phyloP scores from a whole-genome alignment of 2,329 filamentous ascomycete genomes.

The Peltaster fructicola region DNA sequence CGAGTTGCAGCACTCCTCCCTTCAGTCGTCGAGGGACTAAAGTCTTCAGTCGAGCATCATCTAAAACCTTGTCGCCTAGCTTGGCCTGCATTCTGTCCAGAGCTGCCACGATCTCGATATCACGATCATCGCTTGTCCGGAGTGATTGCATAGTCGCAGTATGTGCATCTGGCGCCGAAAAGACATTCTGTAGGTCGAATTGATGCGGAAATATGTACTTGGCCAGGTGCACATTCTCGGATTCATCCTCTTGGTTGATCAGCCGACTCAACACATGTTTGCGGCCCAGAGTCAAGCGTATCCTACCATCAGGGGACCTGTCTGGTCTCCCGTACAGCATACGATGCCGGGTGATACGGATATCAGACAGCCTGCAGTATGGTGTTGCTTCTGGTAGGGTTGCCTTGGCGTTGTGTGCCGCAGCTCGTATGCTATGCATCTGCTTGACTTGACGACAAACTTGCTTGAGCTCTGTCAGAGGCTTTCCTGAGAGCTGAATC shows the following conservation, averaged over 20 bases:
- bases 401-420: neutral
- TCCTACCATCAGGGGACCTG: slow-evolving; percentile 47
- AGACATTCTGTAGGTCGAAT: slow-evolving; percentile 83
- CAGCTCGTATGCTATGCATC: neutral
- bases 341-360: slow-evolving; percentile 60
- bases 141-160: slow-evolving; percentile 32
- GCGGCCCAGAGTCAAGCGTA: slow-evolving; percentile 60
- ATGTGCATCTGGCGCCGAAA: slow-evolving; percentile 27
- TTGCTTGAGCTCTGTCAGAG: slow-evolving; percentile 30
- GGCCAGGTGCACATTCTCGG: slow-evolving; percentile 52
- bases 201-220: slow-evolving; percentile 90
- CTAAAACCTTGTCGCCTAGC: no score
- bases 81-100: no score
- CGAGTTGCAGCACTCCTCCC: slow-evolving; percentile 40
- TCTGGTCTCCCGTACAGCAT: slow-evolving; percentile 72
- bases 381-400: neutral
- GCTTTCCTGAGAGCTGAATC: slow-evolving; percentile 61
- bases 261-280: slow-evolving; percentile 72
- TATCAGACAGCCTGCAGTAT: slow-evolving; percentile 19
- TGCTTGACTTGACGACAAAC: neutral
- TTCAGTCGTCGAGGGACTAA: slow-evolving; percentile 36
- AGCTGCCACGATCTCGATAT: no score
- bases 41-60: neutral
- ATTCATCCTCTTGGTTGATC: slow-evolving; percentile 27
- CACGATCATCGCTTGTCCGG: no score